A percentile compares a stretch with the other conserved stretches of the same genome.
These are phyloP conservation scores for Crepidotus variabilis DNA, from an alignment of 768 basidiomycete species.

Conservation along the genomic window DNA sequence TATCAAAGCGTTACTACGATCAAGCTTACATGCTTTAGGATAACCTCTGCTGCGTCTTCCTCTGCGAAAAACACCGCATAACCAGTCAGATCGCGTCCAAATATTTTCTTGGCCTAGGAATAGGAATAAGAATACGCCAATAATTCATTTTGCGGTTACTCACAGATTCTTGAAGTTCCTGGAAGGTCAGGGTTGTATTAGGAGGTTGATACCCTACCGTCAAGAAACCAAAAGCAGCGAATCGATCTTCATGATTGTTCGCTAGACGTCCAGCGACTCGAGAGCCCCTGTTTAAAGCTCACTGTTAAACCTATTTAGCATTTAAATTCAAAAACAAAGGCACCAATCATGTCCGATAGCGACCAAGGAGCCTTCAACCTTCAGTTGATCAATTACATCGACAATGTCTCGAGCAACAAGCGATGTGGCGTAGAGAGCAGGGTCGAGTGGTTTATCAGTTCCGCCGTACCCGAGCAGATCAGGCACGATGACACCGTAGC, in stretches of 20 bases:
- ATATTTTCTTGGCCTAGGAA: slow-evolving; percentile 8
- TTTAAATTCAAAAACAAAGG: background rate
- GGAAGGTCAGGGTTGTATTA: slow-evolving; percentile 13
- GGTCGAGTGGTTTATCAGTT: slow-evolving; percentile 40
- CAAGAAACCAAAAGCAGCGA: slow-evolving; percentile 37
- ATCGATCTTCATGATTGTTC: slow-evolving; percentile 34
- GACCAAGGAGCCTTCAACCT: background rate
- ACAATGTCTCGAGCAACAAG: background rate
- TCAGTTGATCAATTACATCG: background rate
- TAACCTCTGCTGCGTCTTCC: slow-evolving; percentile 26
- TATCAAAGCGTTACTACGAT: background rate
- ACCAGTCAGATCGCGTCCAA: slow-evolving; percentile 5
- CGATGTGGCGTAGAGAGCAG: background rate
- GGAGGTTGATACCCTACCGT: slow-evolving; percentile 32
- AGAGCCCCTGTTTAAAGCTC: slow-evolving; percentile 31
- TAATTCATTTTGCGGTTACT: background rate
- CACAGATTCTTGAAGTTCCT: slow-evolving; percentile 16
- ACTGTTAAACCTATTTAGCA: background rate
- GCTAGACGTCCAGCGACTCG: slow-evolving; percentile 29
- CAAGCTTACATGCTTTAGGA: slow-evolving; percentile 12
- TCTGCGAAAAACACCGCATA: slow-evolving; percentile 31
- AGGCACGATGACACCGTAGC: slow-evolving; percentile 44
- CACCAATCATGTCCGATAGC: slow-evolving; percentile 43
- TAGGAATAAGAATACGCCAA: background rate
- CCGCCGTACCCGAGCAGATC: slow-evolving; percentile 51